These are phyloP conservation scores for Fusarium oxysporum DNA, from an alignment of 2,329 filamentous ascomycete genomes.

Conservation along the genomic window DNA sequence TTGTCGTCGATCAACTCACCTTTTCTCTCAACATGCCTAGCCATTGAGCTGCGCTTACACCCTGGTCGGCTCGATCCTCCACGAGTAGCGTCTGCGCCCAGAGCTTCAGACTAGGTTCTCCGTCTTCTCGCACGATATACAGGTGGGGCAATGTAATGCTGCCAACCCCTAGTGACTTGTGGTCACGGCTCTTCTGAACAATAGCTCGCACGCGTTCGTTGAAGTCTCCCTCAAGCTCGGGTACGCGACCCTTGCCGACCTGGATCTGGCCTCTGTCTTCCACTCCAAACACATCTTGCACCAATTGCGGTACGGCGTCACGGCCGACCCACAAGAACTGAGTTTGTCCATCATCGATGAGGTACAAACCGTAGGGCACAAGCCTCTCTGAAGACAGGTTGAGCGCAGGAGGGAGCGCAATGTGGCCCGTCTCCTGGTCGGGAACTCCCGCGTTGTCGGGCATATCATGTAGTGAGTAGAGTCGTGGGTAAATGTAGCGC, in stretches of 20 bases:
- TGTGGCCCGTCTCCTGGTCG: conserved; percentile 87
- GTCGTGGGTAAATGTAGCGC: conserved; percentile 88
- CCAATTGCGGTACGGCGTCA: conserved; percentile 89
- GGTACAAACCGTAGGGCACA: conserved; percentile 89
- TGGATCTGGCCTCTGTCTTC: conserved; percentile 85
- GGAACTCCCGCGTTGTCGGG: conserved; percentile 90
- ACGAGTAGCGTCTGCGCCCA: conserved; percentile 98
- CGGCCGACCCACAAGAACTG: conserved; percentile 98
- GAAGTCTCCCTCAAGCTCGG: conserved; percentile 94
- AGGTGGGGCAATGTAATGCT: conserved; percentile 93
- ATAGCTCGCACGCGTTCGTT: conserved; percentile 93
- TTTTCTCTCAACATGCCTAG: conserved; percentile 93
- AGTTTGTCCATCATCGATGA: conserved; percentile 96
- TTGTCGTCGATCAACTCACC: conserved; percentile 63
- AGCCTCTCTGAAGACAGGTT: conserved; percentile 92
- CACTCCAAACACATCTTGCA: conserved; percentile 90
- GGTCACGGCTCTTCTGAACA: conserved; percentile 90
- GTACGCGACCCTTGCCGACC: conserved; percentile 89
- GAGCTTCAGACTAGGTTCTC: conserved; percentile 91
- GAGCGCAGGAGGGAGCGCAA: conserved; percentile 83
- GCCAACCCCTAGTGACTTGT: conserved; percentile 86
- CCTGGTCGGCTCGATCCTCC: conserved; percentile 94
- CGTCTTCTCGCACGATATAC: conserved; percentile 94
- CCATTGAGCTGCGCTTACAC: conserved; percentile 93
- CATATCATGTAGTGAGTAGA: conserved; percentile 96